Evolutionary conservation across 1,284 basidiomycete species (phyloP).

Genomic region (Schizophyllum commune): DNA sequence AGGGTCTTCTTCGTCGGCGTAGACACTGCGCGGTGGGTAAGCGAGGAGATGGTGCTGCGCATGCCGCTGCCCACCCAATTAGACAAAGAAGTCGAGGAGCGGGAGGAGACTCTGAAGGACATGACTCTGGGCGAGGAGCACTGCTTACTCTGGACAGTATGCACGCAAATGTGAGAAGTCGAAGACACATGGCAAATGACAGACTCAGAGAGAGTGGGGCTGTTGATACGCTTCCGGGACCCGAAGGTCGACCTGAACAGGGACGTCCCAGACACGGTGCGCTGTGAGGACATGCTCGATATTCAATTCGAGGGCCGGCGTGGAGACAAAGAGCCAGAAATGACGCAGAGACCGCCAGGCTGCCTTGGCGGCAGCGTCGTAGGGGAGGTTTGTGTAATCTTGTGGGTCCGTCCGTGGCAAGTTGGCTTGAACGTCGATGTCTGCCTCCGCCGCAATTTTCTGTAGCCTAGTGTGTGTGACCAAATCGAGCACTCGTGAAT

Average conservation of each 20-base stretch:
- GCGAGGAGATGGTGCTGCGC: conserved; percentile 41
- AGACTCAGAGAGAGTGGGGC: conserved; percentile 36
- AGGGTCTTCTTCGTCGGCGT: conserved; percentile 37
- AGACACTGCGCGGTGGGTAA: conserved; percentile 29
- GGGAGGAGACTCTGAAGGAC: conserved; percentile 43
- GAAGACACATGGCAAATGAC: conserved; percentile 28
- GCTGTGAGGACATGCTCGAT: conserved; percentile 37
- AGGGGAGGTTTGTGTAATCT: too few species aligned
- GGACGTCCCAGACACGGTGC: conserved; percentile 48
- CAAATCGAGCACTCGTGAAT: too few species aligned
- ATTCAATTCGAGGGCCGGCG: conserved; percentile 40
- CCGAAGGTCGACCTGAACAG: conserved; percentile 63
- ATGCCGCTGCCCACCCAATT: conserved; percentile 67
- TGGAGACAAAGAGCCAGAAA: conserved; percentile 34
- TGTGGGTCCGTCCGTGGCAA: too few species aligned
- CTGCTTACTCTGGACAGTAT: conserved; percentile 29
- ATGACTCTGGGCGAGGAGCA: conserved; percentile 47
- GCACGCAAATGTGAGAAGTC: conserved; percentile 32
- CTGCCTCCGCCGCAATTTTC: too few species aligned
- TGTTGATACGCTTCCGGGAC: conserved; percentile 69
- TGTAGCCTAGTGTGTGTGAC: too few species aligned
- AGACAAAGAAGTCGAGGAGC: conserved; percentile 39
- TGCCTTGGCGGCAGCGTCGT: conserved; percentile 32
- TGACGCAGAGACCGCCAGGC: conserved; percentile 34
- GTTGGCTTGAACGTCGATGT: too few species aligned